Conservation (phyloP, 2,329 filamentous ascomycete genomes). For the Graphilbum sp. region DNA sequence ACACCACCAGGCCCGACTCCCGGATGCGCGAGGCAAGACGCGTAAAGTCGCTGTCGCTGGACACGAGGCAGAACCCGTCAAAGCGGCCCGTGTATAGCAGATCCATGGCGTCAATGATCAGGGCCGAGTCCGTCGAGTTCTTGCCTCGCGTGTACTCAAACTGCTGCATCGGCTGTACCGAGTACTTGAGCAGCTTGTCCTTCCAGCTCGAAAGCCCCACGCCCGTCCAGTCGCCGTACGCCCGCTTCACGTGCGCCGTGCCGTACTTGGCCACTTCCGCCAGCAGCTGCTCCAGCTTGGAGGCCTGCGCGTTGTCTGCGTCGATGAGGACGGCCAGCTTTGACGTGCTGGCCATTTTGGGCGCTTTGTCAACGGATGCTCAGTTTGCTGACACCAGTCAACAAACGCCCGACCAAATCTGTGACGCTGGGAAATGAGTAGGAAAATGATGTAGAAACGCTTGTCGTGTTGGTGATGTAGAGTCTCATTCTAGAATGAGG, state of each 20-base stretch:
- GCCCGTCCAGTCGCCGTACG: conserved; percentile 20
- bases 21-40: conserved; percentile 18
- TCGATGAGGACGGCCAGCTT: conserved; percentile 20
- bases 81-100: conserved; percentile 17
- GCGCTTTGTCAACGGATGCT: no score
- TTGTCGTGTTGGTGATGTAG: no score
- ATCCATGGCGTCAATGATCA: conserved; percentile 23
- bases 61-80: conserved; percentile 18
- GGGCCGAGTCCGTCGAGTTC: conserved; percentile 18
- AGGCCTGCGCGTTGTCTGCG: conserved; percentile 15
- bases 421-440: no score
- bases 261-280: conserved; percentile 19
- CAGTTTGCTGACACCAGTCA: no score
- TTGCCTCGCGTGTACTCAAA: conserved; percentile 20
- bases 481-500: no score
- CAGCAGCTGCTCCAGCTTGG: conserved; percentile 10
- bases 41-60: conserved; percentile 21
- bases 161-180: conserved; percentile 20
- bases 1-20: conserved; percentile 16
- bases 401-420: no score
- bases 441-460: no score
- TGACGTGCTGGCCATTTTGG: no score
- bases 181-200: conserved; percentile 14
- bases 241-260: conserved; percentile 15
- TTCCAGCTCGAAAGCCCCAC: conserved; percentile 15